A percentile compares a stretch with the other conserved stretches of the same genome.
Conservation (phyloP, 768 basidiomycete species). For the Pisolithus albus region DNA sequence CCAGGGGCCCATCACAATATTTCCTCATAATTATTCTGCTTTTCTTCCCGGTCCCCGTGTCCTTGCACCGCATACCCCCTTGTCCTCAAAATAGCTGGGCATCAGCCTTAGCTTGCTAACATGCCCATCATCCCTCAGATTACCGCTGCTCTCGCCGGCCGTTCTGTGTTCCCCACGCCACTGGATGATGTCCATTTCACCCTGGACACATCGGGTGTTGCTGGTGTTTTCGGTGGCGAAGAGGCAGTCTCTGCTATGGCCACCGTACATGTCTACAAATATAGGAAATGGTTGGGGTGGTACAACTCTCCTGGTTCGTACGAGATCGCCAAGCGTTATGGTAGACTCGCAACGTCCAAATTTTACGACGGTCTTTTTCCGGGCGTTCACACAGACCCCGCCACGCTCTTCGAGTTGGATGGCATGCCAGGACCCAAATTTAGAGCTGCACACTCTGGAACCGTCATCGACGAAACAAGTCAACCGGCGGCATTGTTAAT, state of each 20-base stretch:
- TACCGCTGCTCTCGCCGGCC: not conserved
- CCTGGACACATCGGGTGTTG: conserved; percentile 20
- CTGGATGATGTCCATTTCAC: conserved; percentile 11
- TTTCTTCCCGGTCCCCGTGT: too few relatives aligned
- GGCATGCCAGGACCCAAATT: conserved; percentile 18
- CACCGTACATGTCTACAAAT: conserved; percentile 23
- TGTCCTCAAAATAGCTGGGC: too few relatives aligned
- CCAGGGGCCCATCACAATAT: too few relatives aligned
- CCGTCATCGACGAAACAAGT: conserved; percentile 12
- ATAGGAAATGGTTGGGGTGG: conserved; percentile 25
- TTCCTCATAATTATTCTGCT: too few relatives aligned
- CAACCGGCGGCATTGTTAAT: conserved; percentile 16
- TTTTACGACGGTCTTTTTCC: conserved; percentile 24
- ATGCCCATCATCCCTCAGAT: not conserved
- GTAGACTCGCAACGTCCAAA: conserved; percentile 18
- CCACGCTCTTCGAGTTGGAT: conserved; percentile 16
- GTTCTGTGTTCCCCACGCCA: not conserved
- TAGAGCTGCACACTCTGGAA: conserved; percentile 15
- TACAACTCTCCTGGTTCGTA: conserved; percentile 31
- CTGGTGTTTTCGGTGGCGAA: conserved; percentile 12
- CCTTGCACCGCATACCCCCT: too few relatives aligned
- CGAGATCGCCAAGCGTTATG: conserved; percentile 24
- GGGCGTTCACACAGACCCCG: conserved; percentile 17
- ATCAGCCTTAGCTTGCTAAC: not conserved
- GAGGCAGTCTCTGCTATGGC: conserved; percentile 30